These are phyloP conservation scores for Ceratobasidium sp. DNA, from an alignment of 1,284 basidiomycete species.

Conservation along the genomic window DNA sequence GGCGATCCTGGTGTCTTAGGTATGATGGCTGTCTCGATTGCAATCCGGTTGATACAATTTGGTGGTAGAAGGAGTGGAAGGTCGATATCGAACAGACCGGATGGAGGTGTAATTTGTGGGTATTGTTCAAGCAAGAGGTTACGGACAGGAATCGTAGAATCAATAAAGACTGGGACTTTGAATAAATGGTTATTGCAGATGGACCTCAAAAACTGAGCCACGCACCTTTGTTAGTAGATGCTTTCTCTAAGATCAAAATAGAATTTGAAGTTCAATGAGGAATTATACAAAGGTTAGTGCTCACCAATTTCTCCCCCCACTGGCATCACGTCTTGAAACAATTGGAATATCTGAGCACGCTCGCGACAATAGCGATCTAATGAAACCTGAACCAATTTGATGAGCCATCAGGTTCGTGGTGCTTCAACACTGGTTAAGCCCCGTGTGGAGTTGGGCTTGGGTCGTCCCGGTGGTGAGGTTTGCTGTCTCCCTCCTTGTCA, in stretches of 20 bases:
- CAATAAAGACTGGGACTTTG: constrained; percentile 74
- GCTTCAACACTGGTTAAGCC: constrained; percentile 59
- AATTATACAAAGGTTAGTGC: no score
- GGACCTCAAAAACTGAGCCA: not conserved
- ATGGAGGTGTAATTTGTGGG: constrained; percentile 80
- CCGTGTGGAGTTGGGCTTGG: constrained; percentile 92
- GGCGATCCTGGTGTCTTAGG: constrained; percentile 27
- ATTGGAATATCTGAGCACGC: constrained; percentile 85
- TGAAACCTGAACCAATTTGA: constrained; percentile 72
- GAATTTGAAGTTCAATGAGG: not conserved
- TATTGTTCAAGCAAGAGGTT: constrained; percentile 75
- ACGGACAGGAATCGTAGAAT: constrained; percentile 82
- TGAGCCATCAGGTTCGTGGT: not conserved
- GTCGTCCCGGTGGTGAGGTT: constrained; percentile 90
- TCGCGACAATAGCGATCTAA: constrained; percentile 94
- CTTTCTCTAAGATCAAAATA: constrained; percentile 55
- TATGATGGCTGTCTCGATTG: not conserved
- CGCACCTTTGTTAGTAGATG: constrained; percentile 64
- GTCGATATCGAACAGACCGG: constrained; percentile 78
- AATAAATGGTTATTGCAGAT: not conserved
- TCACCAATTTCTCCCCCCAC: constrained; percentile 71
- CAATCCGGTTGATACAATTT: constrained; percentile 63
- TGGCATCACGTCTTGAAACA: constrained; percentile 84
- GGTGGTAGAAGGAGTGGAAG: constrained; percentile 82
- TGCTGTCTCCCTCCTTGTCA: constrained; percentile 86